Conservation (phyloP, 495 filamentous ascomycete species). For the Parachaetomium inaequale region DNA sequence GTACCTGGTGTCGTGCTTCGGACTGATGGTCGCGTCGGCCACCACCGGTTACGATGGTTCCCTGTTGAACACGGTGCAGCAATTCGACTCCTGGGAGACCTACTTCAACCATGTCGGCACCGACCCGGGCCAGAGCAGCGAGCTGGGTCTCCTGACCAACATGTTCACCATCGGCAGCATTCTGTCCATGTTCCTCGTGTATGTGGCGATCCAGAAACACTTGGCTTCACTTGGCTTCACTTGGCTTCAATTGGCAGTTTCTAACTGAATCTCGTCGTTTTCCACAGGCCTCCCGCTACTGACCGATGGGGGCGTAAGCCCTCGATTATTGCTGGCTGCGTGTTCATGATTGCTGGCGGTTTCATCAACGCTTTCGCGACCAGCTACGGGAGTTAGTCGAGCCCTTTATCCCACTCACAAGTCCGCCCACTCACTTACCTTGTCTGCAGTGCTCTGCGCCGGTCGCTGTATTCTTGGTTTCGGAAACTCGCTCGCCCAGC, state of each 20-base stretch:
- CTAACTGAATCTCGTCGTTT: no score
- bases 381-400: slow-evolving; percentile 32
- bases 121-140: slow-evolving; percentile 37
- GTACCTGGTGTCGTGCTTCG: no score
- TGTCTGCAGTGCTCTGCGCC: slow-evolving; percentile 53
- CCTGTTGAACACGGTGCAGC: slow-evolving; percentile 57
- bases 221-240: no score
- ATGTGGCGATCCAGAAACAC: no score
- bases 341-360: slow-evolving; percentile 55
- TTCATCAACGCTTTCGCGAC: slow-evolving; percentile 35
- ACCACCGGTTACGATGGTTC: slow-evolving; percentile 67
- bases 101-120: slow-evolving; percentile 34
- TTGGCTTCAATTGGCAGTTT: no score
- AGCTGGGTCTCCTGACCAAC: slow-evolving; percentile 61
- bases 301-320: slow-evolving; percentile 57
- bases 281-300: slow-evolving; percentile 61
- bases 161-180: slow-evolving; percentile 69
- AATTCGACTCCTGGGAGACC: slow-evolving; percentile 52
- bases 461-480: slow-evolving; percentile 61
- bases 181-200: slow-evolving; percentile 60
- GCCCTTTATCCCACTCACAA: slow-evolving; percentile 10
- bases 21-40: slow-evolving; percentile 60
- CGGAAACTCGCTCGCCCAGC: slow-evolving; percentile 52
- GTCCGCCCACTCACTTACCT: no score
- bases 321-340: slow-evolving; percentile 57